A percentile compares a stretch with the other conserved stretches of the same genome.
phyloP scores from a whole-genome alignment of 306 rosid species.

The Argentina anserina region DNA sequence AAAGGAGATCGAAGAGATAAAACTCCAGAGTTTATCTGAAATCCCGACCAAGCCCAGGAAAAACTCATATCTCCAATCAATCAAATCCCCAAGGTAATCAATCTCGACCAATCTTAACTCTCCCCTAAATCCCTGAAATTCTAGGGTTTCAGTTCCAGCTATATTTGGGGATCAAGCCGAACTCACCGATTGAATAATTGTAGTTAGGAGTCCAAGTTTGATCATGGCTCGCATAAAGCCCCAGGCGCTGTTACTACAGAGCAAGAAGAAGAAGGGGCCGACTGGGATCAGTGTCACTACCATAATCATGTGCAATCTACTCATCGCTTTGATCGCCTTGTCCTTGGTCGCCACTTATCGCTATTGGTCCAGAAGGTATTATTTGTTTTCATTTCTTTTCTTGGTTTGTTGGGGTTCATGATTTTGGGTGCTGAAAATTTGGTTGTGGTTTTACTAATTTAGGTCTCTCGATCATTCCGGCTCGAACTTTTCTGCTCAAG shows the following conservation, averaged over 20 bases:
- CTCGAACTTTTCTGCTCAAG: constrained; percentile 8
- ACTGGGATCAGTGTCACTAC: constrained; percentile 36
- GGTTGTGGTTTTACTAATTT: neutral
- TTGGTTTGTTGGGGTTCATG: neutral
- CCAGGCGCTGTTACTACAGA: constrained; percentile 34
- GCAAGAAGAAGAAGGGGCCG: constrained; percentile 45
- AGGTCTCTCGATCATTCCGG: constrained; percentile 27
- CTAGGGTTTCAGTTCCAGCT: neutral
- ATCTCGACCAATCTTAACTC: neutral
- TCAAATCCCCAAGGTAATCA: neutral
- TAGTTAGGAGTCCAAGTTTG: constrained; percentile 1
- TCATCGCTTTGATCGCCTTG: constrained; percentile 29
- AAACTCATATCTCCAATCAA: neutral
- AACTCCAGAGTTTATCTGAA: neutral
- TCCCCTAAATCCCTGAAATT: neutral
- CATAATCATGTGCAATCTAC: constrained; percentile 31
- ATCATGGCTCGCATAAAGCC: constrained; percentile 43
- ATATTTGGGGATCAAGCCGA: constrained; percentile 12
- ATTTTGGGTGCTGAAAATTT: neutral
- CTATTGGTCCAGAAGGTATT: constrained; percentile 31
- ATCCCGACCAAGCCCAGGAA: neutral
- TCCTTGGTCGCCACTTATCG: constrained; percentile 35
- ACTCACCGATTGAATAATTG: neutral
- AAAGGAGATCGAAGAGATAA: neutral
- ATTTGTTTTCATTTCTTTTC: neutral